Evolutionary conservation across 352 stramenopile genomes (phyloP).

Genomic region (Globisporangium takayamanum): DNA sequence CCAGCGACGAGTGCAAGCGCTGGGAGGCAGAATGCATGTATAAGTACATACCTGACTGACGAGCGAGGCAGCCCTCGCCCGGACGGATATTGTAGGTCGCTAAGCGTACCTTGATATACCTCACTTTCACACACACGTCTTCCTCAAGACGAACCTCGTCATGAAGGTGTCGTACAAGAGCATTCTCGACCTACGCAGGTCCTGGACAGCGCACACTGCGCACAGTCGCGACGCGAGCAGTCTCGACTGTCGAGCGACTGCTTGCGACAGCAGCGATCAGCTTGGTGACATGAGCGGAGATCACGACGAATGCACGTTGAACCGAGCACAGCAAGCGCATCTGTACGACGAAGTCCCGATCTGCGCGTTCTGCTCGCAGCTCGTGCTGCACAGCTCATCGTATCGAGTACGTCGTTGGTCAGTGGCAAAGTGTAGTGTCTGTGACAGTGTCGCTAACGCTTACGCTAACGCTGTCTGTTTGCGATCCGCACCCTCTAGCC

Average conservation of each 20-base stretch:
- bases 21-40: too few relatives aligned
- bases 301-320: conserved; percentile 11
- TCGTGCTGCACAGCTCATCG: conserved; percentile 36
- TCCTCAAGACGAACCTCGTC: conserved; percentile 46
- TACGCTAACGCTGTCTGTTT: background rate
- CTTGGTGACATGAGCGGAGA: background rate
- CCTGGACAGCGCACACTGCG: conserved; percentile 19
- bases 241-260: background rate
- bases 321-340: conserved; percentile 30
- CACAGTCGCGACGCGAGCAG: background rate
- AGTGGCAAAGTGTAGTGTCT: too few relatives aligned
- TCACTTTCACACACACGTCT: too few relatives aligned
- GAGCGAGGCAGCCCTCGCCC: too few relatives aligned
- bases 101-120: too few relatives aligned
- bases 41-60: too few relatives aligned
- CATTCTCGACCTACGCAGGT: conserved; percentile 45
- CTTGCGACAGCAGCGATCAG: conserved; percentile 1
- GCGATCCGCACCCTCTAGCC: conserved; percentile 12
- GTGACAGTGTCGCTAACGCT: background rate
- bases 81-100: too few relatives aligned
- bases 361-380: conserved; percentile 52
- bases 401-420: conserved; percentile 27
- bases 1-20: too few relatives aligned
- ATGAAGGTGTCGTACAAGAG: conserved; percentile 62
- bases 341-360: conserved; percentile 55